Evolutionary conservation across 2,329 filamentous ascomycete species (phyloP).

Genomic region (Cladophialophora bantiana): DNA sequence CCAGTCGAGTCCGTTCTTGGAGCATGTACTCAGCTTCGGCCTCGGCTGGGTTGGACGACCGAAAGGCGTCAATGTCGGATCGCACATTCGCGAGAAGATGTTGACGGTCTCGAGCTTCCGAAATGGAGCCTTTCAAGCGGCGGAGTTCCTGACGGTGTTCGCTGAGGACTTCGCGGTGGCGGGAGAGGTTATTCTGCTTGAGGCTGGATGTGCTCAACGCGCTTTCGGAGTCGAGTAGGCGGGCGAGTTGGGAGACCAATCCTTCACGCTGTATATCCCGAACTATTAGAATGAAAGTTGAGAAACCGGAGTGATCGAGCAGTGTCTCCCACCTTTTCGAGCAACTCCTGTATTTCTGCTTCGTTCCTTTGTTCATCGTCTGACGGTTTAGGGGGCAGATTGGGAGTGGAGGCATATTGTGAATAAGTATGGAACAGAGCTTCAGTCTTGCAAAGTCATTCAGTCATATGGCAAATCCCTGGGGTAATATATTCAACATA

Average conservation of each 20-base stretch:
- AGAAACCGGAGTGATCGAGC: conserved; percentile 3
- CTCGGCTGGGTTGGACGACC: conserved; percentile 77
- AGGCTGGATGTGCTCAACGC: conserved; percentile 84
- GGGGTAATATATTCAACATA: conserved; percentile 50
- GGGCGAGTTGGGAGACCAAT: conserved; percentile 80
- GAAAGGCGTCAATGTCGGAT: conserved; percentile 90
- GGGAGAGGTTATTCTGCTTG: conserved; percentile 94
- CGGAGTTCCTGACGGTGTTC: conserved; percentile 85
- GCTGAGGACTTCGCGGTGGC: conserved; percentile 86
- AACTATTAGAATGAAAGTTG: conserved; percentile 5
- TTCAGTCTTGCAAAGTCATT: conserved; percentile 70
- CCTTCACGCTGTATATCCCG: conserved; percentile 70
- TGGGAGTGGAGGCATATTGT: conserved; percentile 81
- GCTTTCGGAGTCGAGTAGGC: conserved; percentile 91
- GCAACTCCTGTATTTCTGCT: conserved; percentile 79
- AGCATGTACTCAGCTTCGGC: conserved; percentile 98
- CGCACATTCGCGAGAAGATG: conserved; percentile 91
- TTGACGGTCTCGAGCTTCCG: conserved; percentile 80
- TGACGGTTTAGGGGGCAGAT: conserved; percentile 80
- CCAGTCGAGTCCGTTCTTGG: conserved; percentile 81
- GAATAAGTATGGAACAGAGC: conserved; percentile 75
- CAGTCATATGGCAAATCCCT: conserved; percentile 22
- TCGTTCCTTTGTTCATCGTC: conserved; percentile 84
- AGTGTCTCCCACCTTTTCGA: conserved; percentile 71
- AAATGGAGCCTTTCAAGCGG: conserved; percentile 75